Evolutionary conservation across 2,329 filamentous ascomycete genomes (phyloP).

Genomic region (Paramyrothecium sp.): DNA sequence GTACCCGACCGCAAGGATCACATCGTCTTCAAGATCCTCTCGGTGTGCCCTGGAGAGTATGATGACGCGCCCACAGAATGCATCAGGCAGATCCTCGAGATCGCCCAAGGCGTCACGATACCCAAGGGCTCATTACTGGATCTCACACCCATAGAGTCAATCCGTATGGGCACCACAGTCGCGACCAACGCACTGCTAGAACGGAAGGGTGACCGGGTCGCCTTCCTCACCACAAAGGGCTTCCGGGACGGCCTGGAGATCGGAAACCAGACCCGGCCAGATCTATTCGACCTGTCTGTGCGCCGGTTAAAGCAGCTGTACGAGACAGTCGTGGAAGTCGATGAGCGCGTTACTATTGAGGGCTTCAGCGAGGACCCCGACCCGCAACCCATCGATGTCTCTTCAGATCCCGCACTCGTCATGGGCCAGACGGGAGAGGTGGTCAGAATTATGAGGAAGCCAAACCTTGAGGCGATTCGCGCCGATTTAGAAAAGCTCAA

Average conservation of each 20-base stretch:
- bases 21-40: conserved; percentile 59
- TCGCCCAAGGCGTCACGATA: conserved; percentile 26
- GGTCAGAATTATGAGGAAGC: conserved; percentile 62
- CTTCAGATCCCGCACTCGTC: conserved; percentile 54
- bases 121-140: conserved; percentile 32
- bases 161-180: conserved; percentile 80
- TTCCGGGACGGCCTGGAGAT: conserved; percentile 72
- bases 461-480: conserved; percentile 53
- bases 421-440: conserved; percentile 67
- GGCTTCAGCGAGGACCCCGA: conserved; percentile 71
- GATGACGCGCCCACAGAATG: conserved; percentile 72
- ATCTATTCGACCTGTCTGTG: conserved; percentile 73
- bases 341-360: conserved; percentile 72
- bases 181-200: conserved; percentile 77
- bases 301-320: conserved; percentile 68
- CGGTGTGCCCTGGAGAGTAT: conserved; percentile 71
- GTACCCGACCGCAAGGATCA: conserved; percentile 7
- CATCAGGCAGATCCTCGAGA: conserved; percentile 50
- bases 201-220: conserved; percentile 69
- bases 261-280: conserved; percentile 70
- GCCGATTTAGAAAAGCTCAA: conserved; percentile 59
- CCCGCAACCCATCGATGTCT: conserved; percentile 42
- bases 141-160: conserved; percentile 52
- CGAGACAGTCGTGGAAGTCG: conserved; percentile 68
- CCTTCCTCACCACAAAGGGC: conserved; percentile 68